Evolutionary conservation across 2,329 filamentous ascomycete genomes (phyloP), one percentile per base, ranked within the genome.

Genomic region (Hypoxylon rubiginosum): DNA sequence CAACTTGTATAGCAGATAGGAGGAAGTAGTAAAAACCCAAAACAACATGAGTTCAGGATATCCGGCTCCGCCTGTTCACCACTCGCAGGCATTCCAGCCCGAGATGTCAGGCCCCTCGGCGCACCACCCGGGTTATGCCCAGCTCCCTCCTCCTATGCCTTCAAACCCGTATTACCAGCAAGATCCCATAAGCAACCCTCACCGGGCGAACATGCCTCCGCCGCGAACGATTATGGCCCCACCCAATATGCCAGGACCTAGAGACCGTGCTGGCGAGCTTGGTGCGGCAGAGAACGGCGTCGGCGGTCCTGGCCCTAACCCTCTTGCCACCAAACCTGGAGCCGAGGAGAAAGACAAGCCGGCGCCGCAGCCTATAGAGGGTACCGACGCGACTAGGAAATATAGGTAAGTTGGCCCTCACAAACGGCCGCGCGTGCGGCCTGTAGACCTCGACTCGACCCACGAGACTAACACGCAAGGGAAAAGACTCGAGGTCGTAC

Each of bases 401-500:
- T 76, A 76, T 41, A 73, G 72, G 74, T 75, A 67, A 67, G 69
- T 66, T 53, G 24, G 26, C 17, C 52, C 15, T 32, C 39, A 11
- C 43, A 17, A 34, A 46, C 32, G 46, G 15, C 24, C 24, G 21
- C 36, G 9, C 50, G 49, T 41, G 34, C 51, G 32, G 26, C 15
- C 32, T 15, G 30, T 58, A 50, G 30, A 53, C 64, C 32, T 59
- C 19, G 7, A 21, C 30, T 59, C 56, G n/a, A n/a, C n/a, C n/a
- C n/a, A 51, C 51, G 34, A 36, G 46, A 39, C 67, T 76, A 57
- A 76, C 65, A 60, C 59, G 52, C 39, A 30, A 60, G 53, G 51
- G 39, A 26, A 66, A 70, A 91, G 90, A 67, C 86, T 97, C 54
- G 84, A 90, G 71, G 93, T 97, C 65, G 90, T 92, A 71, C 96